Evolutionary conservation across 306 rosid species (phyloP).

Genomic region (Inga leiocalycina): DNA sequence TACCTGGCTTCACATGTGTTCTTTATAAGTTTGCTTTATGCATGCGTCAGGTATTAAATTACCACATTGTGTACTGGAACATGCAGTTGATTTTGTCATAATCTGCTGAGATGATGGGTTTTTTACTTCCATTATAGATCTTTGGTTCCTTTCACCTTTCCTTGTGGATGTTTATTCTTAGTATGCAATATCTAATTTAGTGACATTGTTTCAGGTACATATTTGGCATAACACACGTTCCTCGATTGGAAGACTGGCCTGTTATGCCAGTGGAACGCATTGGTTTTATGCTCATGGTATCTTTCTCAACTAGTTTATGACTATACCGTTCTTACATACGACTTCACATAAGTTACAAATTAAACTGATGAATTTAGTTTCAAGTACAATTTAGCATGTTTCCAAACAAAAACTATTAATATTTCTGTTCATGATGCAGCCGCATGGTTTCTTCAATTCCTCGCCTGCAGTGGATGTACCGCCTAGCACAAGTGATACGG

Average conservation of each 20-base stretch:
- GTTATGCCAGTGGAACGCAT: conserved; percentile 83
- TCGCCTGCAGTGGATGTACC: conserved; percentile 80
- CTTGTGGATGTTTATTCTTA: not conserved
- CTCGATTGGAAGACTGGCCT: conserved; percentile 84
- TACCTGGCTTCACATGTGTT: not conserved
- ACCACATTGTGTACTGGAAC: conserved; percentile 3
- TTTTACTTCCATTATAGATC: not conserved
- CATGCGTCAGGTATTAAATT: not conserved
- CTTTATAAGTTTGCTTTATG: not conserved
- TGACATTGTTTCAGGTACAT: conserved; percentile 60
- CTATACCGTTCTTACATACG: conserved; percentile 4
- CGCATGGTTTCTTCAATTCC: conserved; percentile 81
- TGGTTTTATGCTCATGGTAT: conserved; percentile 78
- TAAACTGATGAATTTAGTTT: not conserved
- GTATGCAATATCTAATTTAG: conserved; percentile 16
- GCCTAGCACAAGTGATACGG: conserved; percentile 62
- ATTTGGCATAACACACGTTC: conserved; percentile 78
- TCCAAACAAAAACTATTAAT: not conserved
- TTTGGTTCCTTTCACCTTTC: not conserved
- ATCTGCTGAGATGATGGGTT: conserved; percentile 5
- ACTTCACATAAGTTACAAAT: not conserved
- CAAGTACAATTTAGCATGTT: not conserved
- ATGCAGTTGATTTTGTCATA: not conserved
- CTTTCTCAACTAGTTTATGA: conserved; percentile 22
- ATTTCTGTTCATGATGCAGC: conserved; percentile 46